phyloP scores from a whole-genome alignment of 441 rosid genomes.

The Corymbia calophylla region DNA sequence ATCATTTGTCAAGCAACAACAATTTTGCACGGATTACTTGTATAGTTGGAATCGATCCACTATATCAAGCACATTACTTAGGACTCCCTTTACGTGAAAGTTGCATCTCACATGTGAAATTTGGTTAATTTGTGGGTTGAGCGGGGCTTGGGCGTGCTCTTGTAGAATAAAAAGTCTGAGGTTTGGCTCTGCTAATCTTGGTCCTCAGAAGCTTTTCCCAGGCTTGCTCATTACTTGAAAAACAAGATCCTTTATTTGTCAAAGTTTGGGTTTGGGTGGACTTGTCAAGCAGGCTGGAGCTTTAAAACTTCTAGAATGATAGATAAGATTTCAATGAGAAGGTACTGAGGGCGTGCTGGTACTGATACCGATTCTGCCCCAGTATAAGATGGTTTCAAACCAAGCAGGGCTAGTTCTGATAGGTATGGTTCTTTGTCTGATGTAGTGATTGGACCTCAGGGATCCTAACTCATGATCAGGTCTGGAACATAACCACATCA shows the following conservation, averaged over 20 bases:
- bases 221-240: neutral
- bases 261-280: neutral
- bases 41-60: rapidly evolving
- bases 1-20: neutral
- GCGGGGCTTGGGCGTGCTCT: neutral
- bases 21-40: neutral
- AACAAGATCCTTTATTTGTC: neutral
- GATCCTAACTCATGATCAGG: neutral
- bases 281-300: neutral
- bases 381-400: neutral
- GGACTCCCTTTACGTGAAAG: neutral
- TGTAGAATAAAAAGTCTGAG: neutral
- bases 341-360: neutral
- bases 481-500: neutral
- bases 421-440: neutral
- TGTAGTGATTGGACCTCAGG: neutral
- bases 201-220: neutral
- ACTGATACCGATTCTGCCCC: neutral
- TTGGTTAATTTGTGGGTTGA: neutral
- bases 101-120: neutral
- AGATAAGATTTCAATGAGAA: neutral
- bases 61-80: neutral
- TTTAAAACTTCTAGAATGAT: neutral
- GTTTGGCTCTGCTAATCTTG: neutral
- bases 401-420: neutral